Percentiles rank a stretch among this genome's conserved stretches.
These are phyloP conservation scores for Penicillium sp. DNA, from an alignment of 2,329 filamentous ascomycete genomes.

Conservation along the genomic window DNA sequence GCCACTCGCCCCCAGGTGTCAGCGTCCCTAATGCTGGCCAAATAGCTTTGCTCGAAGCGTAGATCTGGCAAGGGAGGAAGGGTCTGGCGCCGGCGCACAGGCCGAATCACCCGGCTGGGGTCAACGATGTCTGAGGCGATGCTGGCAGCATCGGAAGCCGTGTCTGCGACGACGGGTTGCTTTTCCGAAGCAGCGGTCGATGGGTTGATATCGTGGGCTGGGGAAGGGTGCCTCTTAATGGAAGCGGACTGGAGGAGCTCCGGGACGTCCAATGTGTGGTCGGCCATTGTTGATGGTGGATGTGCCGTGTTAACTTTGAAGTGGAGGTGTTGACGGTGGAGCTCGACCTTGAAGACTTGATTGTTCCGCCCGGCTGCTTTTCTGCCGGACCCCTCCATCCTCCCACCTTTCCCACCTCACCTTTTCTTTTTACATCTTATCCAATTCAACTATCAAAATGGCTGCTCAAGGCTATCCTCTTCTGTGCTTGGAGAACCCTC, in stretches of 20 bases:
- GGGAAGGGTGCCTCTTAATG: constrained; percentile 70
- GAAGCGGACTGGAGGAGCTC: constrained; percentile 78
- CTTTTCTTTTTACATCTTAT: constrained; percentile 9
- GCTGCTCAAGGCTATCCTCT: constrained; percentile 79
- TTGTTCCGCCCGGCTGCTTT: constrained; percentile 19
- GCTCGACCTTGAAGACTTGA: constrained; percentile 7
- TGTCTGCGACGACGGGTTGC: constrained; percentile 58
- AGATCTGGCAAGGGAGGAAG: constrained; percentile 78
- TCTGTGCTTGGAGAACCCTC: constrained; percentile 93
- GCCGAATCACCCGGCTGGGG: constrained; percentile 34
- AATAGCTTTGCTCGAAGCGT: constrained; percentile 96
- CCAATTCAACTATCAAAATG: constrained; percentile 53
- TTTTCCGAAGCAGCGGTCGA: constrained; percentile 70
- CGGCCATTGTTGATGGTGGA: constrained; percentile 48
- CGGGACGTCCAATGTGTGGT: constrained; percentile 66
- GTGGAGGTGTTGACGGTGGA: not conserved
- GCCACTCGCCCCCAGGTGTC: constrained; percentile 75
- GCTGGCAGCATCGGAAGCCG: constrained; percentile 42
- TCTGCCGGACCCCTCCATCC: constrained; percentile 27
- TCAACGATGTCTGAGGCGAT: constrained; percentile 50
- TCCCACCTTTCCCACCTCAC: constrained; percentile 4
- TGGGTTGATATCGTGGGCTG: constrained; percentile 74
- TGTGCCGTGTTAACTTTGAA: not conserved
- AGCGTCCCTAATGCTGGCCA: constrained; percentile 79
- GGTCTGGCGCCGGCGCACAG: constrained; percentile 37